Percentiles rank a stretch among this genome's conserved stretches.
Evolutionary conservation across 495 filamentous ascomycete species (phyloP).

Genomic region (Penicillium antarcticum): DNA sequence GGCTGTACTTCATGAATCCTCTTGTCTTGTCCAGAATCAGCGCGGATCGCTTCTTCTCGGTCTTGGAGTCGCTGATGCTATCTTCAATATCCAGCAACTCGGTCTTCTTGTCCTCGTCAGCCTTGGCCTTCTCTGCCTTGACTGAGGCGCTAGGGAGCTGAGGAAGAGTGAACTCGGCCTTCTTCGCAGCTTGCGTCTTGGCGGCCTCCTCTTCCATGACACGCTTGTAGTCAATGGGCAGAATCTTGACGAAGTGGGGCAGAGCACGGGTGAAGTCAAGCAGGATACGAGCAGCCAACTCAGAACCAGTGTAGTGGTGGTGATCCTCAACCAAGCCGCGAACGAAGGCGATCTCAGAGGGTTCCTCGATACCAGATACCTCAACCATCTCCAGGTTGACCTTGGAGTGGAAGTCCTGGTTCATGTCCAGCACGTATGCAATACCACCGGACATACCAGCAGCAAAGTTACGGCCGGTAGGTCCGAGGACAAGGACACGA

Average conservation of each 20-base stretch:
- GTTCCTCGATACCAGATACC: slow-evolving; percentile 81
- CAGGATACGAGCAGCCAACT: slow-evolving; percentile 90
- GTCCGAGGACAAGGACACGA: slow-evolving; percentile 83
- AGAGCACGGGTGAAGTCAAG: slow-evolving; percentile 97
- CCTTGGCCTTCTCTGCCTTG: slow-evolving; percentile 54
- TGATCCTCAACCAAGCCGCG: slow-evolving; percentile 96
- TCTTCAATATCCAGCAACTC: slow-evolving; percentile 95
- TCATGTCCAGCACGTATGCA: slow-evolving; percentile 91
- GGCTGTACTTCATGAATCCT: slow-evolving; percentile 98
- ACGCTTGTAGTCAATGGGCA: slow-evolving; percentile 97
- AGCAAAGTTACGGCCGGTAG: slow-evolving; percentile 98
- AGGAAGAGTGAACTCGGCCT: slow-evolving; percentile 79
- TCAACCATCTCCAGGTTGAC: slow-evolving; percentile 99
- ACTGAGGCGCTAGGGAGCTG: slow-evolving; percentile 60
- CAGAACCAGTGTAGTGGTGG: slow-evolving; percentile 98
- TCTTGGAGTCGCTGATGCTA: slow-evolving; percentile 77
- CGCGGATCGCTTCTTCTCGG: slow-evolving; percentile 90
- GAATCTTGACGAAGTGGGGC: slow-evolving; percentile 87
- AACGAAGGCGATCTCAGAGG: slow-evolving; percentile 87
- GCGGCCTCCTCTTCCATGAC: slow-evolving; percentile 82
- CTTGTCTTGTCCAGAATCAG: slow-evolving; percentile 96
- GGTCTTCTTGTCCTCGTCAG: slow-evolving; percentile 65
- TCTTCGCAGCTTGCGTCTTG: slow-evolving; percentile 82
- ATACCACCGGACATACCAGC: slow-evolving; percentile 99
- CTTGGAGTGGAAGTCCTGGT: slow-evolving; percentile 88